phyloP scores from a whole-genome alignment of 768 basidiomycete genomes.

The Trametes cinnabarina region DNA sequence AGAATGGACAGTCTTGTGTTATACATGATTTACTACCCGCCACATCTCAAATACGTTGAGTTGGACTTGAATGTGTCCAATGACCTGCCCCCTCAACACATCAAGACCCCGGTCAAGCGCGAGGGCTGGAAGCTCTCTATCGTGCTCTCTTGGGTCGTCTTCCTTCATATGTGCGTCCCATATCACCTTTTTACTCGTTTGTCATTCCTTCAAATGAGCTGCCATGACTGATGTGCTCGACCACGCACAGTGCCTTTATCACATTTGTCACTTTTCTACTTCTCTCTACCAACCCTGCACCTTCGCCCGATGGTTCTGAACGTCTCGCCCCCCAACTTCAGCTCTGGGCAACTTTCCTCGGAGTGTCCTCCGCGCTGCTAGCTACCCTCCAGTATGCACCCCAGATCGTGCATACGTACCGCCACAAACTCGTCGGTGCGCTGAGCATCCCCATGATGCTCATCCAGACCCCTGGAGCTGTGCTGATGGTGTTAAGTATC shows the following conservation, averaged over 20 bases:
- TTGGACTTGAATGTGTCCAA: slow-evolving; percentile 43
- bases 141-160: slow-evolving; percentile 66
- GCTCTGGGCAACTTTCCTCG: slow-evolving; percentile 85
- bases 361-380: slow-evolving; percentile 73
- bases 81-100: slow-evolving; percentile 38
- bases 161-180: slow-evolving; percentile 68
- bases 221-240: not conserved
- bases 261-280: slow-evolving; percentile 63
- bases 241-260: slow-evolving; percentile 46
- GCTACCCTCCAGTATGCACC: slow-evolving; percentile 87
- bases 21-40: slow-evolving; percentile 90
- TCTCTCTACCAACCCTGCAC: slow-evolving; percentile 43
- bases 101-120: slow-evolving; percentile 52
- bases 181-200: no score
- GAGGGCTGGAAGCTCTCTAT: slow-evolving; percentile 80
- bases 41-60: slow-evolving; percentile 69
- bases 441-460: slow-evolving; percentile 95
- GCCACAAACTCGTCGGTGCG: slow-evolving; percentile 80
- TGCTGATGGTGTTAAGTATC: slow-evolving; percentile 83
- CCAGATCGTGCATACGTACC: slow-evolving; percentile 80
- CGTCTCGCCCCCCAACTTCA: slow-evolving; percentile 40
- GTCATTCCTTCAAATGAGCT: not conserved
- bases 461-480: slow-evolving; percentile 88
- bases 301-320: slow-evolving; percentile 26
- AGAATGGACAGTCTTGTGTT: slow-evolving; percentile 66